Evolutionary conservation across 495 filamentous ascomycete species (phyloP), one percentile per base, ranked within the genome.

Genomic region (Penicillium roqueforti): DNA sequence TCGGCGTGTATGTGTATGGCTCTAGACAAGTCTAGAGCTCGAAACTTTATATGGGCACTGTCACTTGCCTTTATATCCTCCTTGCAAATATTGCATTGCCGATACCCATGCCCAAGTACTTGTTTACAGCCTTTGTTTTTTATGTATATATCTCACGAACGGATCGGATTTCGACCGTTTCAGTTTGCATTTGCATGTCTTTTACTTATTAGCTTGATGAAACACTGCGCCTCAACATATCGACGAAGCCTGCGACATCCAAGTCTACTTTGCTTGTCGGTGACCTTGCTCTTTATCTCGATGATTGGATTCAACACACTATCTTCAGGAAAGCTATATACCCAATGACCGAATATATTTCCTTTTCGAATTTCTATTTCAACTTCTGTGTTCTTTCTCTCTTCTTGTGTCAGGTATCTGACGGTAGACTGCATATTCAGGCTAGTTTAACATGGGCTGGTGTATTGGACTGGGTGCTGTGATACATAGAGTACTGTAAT

Each of bases 61-160:
- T 38, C 29, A 34, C 16, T 18, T 28, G 20, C 40, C 14, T 25
- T 41, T 26, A 47, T 53, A 45, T 38, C 40, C 32, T 29, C 20
- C 40, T 45, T 40, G 44, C 53, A 41, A 31, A 55, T 40, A 54
- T 55, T 55, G 45, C 53, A 55, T 47, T 43, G 53, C 53, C 53
- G 53, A 55, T 55, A 55, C 53, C 53, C 44, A 16, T 49, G 38
- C 38, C 44, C 45, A 19, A 43, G n/a, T 26, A n/a, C 16, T 37
- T 55, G 45, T 55, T 43, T 11, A 55, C 50, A 49, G 20, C 20
- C 14, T 22, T 25, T 38, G 0, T 34, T 47, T 19, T 26, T 54
- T 44, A 28, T 52, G 39, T 52, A 52, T 44, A 52, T 52, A 52
- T n/a, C 16, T n/a, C 19, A 34, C 14, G 7, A 20, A 32, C n/a